Base-by-base conservation (phyloP, 2,329 filamentous ascomycete species). In the Fusarium gaditjirri region DNA sequence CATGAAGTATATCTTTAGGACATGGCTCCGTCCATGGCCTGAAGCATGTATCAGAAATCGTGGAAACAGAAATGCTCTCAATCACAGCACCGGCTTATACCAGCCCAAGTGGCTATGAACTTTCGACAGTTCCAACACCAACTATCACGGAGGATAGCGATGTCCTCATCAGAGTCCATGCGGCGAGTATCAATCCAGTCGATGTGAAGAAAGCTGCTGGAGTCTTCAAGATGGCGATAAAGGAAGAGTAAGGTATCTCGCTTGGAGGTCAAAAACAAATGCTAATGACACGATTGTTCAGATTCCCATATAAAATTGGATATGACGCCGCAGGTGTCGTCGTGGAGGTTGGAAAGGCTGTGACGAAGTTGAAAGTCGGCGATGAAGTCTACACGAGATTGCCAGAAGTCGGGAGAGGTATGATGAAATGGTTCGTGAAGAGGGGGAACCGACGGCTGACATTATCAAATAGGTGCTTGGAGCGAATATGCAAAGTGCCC, bases 81-180 rank as follows among this genome's bases (percentile, higher is more conserved):
- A 16, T 58, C 5, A 58, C 43, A 5, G 33, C 33, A 16, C 55
- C 42, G 0, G 4, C 6, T 4, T 58, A 52, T 25, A 50, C 55
- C 0, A 23, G n/a, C 25, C 55, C 55, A 16, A 1, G 0, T 4
- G 42, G 25, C 17, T 58, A 58, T 2, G 25, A 52, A 1, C 2
- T 52, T 1, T 38, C 43, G 0, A 39, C 9, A 0, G 16, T 29
- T 0, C 12, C 55, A 1, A 35, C 0, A 4, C 55, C 55, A 25
- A 10, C 4, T 1, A 21, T 58, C 8, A 58, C 7, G 1, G 25
- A 3, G 1, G 43, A 23, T 4, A 12, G 19, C 1, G 33, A 52
- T 3, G 33, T 58, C 0, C 33, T 58, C 8, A 52, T 58, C 1
- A 36, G 39, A 3, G 43, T 58, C 1, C 25, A 58, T 31, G 55